A percentile compares a stretch with the other conserved stretches of the same genome.
These are phyloP conservation scores for Conticribra guillardii DNA, from an alignment of 108 stramenopile genomes.

Conservation along the genomic window DNA sequence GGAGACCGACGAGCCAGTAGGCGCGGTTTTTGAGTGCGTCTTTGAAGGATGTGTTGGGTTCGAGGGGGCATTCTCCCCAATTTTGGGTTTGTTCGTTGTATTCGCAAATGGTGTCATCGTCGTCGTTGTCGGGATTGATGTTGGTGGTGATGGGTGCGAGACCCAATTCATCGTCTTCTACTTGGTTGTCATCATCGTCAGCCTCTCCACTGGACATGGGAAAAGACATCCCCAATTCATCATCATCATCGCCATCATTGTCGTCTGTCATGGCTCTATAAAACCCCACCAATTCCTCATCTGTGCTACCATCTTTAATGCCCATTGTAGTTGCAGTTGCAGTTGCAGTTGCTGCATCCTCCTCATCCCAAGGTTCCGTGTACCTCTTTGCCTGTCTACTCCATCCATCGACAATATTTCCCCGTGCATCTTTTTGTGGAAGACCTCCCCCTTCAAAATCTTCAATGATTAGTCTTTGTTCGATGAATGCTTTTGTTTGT, in stretches of 20 bases:
- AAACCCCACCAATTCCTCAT: too few relatives aligned
- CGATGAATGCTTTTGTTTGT: background rate
- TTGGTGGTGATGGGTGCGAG: background rate
- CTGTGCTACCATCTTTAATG: background rate
- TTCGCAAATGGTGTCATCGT: conserved; percentile 16
- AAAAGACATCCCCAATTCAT: conserved; percentile 13
- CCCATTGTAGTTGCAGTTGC: background rate
- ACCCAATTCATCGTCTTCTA: conserved; percentile 35
- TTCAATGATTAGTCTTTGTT: conserved; percentile 57
- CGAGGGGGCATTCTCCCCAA: conserved; percentile 50
- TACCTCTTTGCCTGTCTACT: conserved; percentile 20
- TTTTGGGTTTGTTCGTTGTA: conserved; percentile 25
- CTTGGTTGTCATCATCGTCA: background rate
- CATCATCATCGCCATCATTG: conserved; percentile 4
- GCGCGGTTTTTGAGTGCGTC: conserved; percentile 52
- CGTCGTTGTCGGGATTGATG: background rate
- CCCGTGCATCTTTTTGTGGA: conserved; percentile 23
- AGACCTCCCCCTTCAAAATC: conserved; percentile 67
- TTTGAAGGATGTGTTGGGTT: conserved; percentile 46
- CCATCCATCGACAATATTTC: conserved; percentile 38
- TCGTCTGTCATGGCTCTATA: background rate
- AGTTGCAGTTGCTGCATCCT: background rate
- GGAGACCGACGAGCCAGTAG: conserved; percentile 58
- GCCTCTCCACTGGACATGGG: background rate
- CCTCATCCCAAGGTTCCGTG: conserved; percentile 30